Evolutionary conservation across 805 yeast genomes (phyloP), one percentile per base, ranked within the genome.

Genomic region (Candida hungchunana): DNA sequence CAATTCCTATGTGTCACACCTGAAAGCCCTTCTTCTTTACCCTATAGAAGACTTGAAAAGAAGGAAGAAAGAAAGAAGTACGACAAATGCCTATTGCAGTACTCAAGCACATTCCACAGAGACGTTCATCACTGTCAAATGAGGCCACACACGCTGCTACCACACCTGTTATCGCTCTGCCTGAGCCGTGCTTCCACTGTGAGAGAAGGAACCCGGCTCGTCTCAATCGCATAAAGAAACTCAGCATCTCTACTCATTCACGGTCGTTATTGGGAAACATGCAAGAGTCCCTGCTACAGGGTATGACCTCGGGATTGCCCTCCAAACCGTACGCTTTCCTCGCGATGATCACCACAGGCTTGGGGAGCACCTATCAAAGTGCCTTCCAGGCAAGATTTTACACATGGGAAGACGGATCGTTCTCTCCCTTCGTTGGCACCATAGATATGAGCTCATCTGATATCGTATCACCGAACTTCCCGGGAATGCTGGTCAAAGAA

Each of bases 391-490:
- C 59, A 1, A 40, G 40, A 2, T 60, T 43, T 34, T 49, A 51
- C 39, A 41, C 45, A 4, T 45, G 48, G 51, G 37, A 32, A 14
- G 42, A 43, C 21, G 42, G 42, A 5, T 27, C 32, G 5, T 35
- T 19, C 7, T 50, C 60, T 1, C 65, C 64, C 2, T 62, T 59
- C 39, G 60, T 59, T 24, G 59, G 60, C 2, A 51, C 48, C 7
- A 44, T 60, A 7, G 58, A 57, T 34, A 21, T 60, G 21, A 59
- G 53, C 25, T 14, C 27, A 4, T 20, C 26, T 10, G 22, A 20
- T n/a, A 22, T 23, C 9, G 20, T 17, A 6, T 8, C 17, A 24
- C 15, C 14, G 16, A 9, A 17, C 13, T 34, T 62, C 25, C 43
- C 43, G 3, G 66, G 22, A 46, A 36, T 36, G 16, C 40, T 18